Evolutionary conservation across 176 grass and related monocot species (phyloP).

Genomic region (Musa acuminata): DNA sequence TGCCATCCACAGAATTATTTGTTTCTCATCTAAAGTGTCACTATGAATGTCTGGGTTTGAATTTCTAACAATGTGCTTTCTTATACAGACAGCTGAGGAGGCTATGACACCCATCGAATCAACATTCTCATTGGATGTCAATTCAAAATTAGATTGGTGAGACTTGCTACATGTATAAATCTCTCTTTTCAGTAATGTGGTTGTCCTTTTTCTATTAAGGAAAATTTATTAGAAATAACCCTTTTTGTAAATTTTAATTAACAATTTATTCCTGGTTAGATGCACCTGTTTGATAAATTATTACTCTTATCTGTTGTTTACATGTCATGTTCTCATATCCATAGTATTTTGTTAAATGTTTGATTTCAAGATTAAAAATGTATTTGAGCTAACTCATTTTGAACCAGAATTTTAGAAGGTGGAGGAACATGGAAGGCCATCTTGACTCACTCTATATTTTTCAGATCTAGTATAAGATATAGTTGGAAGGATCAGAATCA

Average conservation of each 20-base stretch:
- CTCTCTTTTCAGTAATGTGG: not conserved
- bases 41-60: not conserved
- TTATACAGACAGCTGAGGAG: conserved; percentile 78
- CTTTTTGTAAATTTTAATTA: not conserved
- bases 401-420: no score
- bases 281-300: not conserved
- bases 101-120: conserved; percentile 99
- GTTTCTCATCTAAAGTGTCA: not conserved
- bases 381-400: no score
- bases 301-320: no score
- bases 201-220: not conserved
- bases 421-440: no score
- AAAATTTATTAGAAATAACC: not conserved
- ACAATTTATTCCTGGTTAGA: not conserved
- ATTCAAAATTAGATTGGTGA: conserved; percentile 99
- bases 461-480: no score
- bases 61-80: conserved; percentile 21
- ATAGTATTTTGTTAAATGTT: no score
- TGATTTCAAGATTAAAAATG: no score
- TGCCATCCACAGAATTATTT: not conserved
- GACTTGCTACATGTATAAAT: conserved; percentile 10
- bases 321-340: no score
- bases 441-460: no score
- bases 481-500: no score
- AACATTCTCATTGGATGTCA: conserved; percentile 96